Conservation (phyloP, 73 alveolate genomes). For the Stentor coeruleus region DNA sequence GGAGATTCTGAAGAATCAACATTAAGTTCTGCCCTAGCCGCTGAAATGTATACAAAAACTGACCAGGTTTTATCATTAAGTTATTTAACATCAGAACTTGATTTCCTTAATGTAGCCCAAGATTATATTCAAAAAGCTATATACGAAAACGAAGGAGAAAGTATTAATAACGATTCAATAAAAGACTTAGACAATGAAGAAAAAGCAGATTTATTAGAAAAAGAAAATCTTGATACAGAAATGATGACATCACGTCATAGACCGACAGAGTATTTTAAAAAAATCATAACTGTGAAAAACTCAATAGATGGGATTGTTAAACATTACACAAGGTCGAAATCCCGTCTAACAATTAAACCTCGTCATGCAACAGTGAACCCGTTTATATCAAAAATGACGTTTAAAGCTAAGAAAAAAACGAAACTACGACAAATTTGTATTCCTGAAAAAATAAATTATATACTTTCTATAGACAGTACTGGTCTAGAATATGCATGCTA, state of each 20-base stretch:
- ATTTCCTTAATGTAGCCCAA: background rate
- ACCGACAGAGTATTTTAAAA: background rate
- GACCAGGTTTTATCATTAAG: background rate
- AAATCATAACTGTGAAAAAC: background rate
- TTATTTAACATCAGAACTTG: background rate
- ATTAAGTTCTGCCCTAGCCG: background rate
- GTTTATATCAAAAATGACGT: background rate
- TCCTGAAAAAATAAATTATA: background rate
- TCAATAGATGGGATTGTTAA: background rate
- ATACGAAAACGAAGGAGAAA: background rate
- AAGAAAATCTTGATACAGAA: background rate
- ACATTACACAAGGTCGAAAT: background rate
- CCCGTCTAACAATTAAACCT: background rate
- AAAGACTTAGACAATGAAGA: background rate
- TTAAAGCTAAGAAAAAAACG: background rate
- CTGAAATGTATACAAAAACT: background rate
- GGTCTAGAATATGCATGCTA: conserved; percentile 1
- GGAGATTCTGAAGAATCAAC: conserved; percentile 25
- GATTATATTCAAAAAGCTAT: too few relatives aligned
- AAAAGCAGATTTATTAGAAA: background rate
- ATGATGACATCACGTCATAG: too few relatives aligned
- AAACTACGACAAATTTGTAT: background rate
- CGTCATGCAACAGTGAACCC: conserved; percentile 2
- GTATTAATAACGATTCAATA: background rate
- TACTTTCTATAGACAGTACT: background rate